A percentile compares a stretch with the other conserved stretches of the same genome.
Conservation (phyloP, 1,284 basidiomycete genomes). For the Apiotrichum porosum region DNA sequence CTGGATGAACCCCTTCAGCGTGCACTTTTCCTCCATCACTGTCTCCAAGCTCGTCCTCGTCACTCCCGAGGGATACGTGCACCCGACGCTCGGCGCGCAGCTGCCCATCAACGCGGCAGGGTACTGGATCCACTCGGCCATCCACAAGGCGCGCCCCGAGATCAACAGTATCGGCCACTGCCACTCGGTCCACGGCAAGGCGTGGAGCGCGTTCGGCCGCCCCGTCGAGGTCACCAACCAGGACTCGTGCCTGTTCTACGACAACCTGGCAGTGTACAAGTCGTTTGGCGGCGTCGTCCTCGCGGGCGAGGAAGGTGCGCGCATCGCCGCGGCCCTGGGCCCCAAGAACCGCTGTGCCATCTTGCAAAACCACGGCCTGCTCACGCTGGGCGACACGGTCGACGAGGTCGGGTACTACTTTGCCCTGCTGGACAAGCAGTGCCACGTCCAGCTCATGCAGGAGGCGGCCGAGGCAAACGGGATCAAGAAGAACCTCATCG, state of each 20-base stretch:
- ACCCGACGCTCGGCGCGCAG: slow-evolving; percentile 37
- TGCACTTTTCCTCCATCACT: slow-evolving; percentile 25
- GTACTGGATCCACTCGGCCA: slow-evolving; percentile 56
- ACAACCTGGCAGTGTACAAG: slow-evolving; percentile 29
- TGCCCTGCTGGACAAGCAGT: slow-evolving; percentile 42
- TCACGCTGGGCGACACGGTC: slow-evolving; percentile 51
- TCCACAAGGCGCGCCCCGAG: slow-evolving; percentile 61
- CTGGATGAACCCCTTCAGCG: slow-evolving; percentile 44
- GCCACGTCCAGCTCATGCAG: slow-evolving; percentile 42
- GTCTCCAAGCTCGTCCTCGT: slow-evolving; percentile 37
- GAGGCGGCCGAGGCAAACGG: slow-evolving; percentile 45
- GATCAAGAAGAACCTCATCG: slow-evolving; percentile 35
- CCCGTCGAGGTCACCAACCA: slow-evolving; percentile 43
- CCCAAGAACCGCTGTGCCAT: slow-evolving; percentile 45
- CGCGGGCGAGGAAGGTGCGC: slow-evolving; percentile 57
- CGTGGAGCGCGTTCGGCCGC: slow-evolving; percentile 28
- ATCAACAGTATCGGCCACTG: slow-evolving; percentile 62
- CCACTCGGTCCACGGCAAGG: slow-evolving; percentile 52
- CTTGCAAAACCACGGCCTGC: slow-evolving; percentile 59
- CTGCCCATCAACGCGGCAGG: slow-evolving; percentile 50
- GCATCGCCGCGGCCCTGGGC: slow-evolving; percentile 60
- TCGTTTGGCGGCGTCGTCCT: slow-evolving; percentile 60
- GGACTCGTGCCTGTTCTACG: slow-evolving; percentile 32
- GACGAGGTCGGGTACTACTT: slow-evolving; percentile 44
- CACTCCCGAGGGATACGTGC: slow-evolving; percentile 38